Conservation (phyloP, 176 grass and related monocot species). For the Eragrostis nindensis region DNA sequence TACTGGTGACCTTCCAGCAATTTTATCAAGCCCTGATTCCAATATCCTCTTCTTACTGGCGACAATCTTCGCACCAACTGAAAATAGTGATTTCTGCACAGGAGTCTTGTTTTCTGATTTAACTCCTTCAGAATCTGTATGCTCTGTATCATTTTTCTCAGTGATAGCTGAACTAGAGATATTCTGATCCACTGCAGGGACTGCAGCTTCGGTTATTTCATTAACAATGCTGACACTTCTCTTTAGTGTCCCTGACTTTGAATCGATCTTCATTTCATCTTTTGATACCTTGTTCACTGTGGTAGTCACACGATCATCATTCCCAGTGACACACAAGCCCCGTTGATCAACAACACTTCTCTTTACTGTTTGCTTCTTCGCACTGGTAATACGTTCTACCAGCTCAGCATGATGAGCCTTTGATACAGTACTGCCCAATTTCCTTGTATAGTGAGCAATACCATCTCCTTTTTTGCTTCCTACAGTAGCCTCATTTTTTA, state of each 20-base stretch:
- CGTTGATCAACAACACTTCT: conserved; percentile 31
- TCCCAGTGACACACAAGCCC: conserved; percentile 6
- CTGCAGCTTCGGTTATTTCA: conserved; percentile 34
- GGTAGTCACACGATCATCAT: conserved; percentile 20
- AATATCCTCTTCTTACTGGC: conserved; percentile 50
- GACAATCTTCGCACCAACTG: conserved; percentile 54
- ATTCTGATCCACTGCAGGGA: conserved; percentile 46
- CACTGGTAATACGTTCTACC: conserved; percentile 20
- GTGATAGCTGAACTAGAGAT: conserved; percentile 51
- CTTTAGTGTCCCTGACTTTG: conserved; percentile 14
- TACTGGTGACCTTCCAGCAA: conserved; percentile 40
- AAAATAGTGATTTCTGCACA: conserved; percentile 33
- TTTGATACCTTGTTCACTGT: conserved; percentile 23
- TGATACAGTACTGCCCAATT: conserved; percentile 15
- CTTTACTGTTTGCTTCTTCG: conserved; percentile 38
- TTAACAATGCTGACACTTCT: conserved; percentile 35
- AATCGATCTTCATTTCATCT: conserved; percentile 28
- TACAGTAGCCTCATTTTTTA: conserved; percentile 5
- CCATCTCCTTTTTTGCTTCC: conserved; percentile 47
- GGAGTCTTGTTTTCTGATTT: conserved; percentile 51
- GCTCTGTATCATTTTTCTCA: conserved; percentile 55
- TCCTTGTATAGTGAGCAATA: conserved; percentile 52
- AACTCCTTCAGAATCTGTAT: conserved; percentile 50
- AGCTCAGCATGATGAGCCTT: conserved; percentile 25
- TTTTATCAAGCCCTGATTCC: conserved; percentile 43